Evolutionary conservation across 2,329 filamentous ascomycete species (phyloP), one percentile per base, ranked within the genome.

Genomic region (Zasmidium cellare): DNA sequence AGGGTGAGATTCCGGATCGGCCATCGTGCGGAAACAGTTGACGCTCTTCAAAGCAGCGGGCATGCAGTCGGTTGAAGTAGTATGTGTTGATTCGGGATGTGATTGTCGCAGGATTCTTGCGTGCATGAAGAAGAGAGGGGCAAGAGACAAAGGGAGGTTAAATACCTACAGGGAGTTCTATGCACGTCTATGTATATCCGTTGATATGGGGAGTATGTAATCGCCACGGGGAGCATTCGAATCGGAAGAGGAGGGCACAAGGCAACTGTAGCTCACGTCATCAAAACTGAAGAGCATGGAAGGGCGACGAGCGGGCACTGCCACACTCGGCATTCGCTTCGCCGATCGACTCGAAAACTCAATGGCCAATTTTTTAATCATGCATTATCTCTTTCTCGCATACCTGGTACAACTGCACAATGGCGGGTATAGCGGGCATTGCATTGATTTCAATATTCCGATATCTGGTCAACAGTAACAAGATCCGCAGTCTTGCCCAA

Each of bases 11-110:
- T 23, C 31, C 14, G 25, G 14, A 12, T 31, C 35, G 35, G 31
- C 38, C 50, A 52, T 52, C 31, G 38, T 45, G n/a, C 35, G 35
- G 35, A 41, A 41, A 41, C 35, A 41, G 11, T 35, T 35, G 16
- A 52, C 16, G 25, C 18, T 16, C 50, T 52, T 52, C 16, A 52
- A 23, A 25, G 50, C 31, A 16, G 50, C 50, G 31, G 50, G 50
- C 50, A 52, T 52, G 31, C 35, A 28, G 35, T 41, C 35, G 35
- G 35, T 41, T 9, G 35, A 16, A 18, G 35, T 9, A 6, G 11
- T 41, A n/a, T 16, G 35, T 41, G 35, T 44, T 6, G 47, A 49
- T 28, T 3, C 28, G n/a, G 20, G 22, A 11, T 49, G 9, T 22
- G 47, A 28, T 28, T 25, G 19, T 22, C 20, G 35, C 7, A 23